phyloP scores from a whole-genome alignment of 441 rosid species.

The Pelargonium citronellum region DNA sequence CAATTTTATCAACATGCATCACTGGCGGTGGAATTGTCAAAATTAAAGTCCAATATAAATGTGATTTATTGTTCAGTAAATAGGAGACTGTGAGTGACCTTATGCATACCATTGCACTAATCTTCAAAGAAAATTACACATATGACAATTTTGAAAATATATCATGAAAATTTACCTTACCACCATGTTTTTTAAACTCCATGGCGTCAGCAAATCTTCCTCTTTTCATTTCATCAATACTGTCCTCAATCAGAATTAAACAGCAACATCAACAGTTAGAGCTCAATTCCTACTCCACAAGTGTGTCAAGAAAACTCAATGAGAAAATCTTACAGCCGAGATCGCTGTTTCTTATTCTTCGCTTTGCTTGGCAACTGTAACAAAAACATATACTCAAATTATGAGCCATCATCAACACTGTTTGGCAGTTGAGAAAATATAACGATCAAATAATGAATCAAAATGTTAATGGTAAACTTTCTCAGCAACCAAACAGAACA shows the following conservation, averaged over 20 bases:
- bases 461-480: background rate
- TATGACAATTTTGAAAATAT: background rate
- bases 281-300: background rate
- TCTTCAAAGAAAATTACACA: background rate
- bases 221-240: conserved; percentile 90
- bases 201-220: conserved; percentile 72
- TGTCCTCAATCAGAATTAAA: conserved; percentile 54
- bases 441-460: background rate
- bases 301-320: background rate
- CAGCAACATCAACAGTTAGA: conserved; percentile 7
- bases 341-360: conserved; percentile 72
- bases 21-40: too few relatives aligned
- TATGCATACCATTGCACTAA: background rate
- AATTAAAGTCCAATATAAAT: too few relatives aligned
- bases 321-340: conserved; percentile 59
- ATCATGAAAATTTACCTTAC: conserved; percentile 56
- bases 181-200: conserved; percentile 71
- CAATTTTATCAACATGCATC: too few relatives aligned
- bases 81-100: too few relatives aligned
- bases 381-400: background rate
- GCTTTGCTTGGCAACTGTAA: conserved; percentile 59
- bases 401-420: too few relatives aligned
- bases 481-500: background rate
- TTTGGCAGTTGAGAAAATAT: conserved; percentile 1
- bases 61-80: too few relatives aligned